phyloP scores from a whole-genome alignment of 2,329 filamentous ascomycete genomes.

The Ceratocystis papillata region DNA sequence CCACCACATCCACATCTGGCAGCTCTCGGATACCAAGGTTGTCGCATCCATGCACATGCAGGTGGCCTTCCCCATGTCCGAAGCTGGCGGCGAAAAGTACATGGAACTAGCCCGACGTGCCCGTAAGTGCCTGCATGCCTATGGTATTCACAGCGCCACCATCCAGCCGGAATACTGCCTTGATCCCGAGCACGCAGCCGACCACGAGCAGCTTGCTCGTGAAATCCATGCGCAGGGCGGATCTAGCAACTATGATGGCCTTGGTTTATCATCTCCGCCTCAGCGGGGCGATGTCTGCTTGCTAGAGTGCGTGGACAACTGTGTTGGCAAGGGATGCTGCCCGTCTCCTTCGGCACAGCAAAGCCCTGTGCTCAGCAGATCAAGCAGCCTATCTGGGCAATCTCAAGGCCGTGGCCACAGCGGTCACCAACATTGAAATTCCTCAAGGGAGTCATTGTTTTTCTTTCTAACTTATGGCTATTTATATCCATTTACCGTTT shows the following conservation, averaged over 20 bases:
- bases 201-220: constrained; percentile 33
- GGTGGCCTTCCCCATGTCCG: constrained; percentile 79
- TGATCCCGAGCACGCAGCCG: constrained; percentile 38
- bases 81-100: constrained; percentile 66
- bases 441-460: background rate
- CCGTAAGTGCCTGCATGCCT: constrained; percentile 80
- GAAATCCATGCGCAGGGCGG: constrained; percentile 33
- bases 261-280: constrained; percentile 30
- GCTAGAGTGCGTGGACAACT: constrained; percentile 43
- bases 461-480: background rate
- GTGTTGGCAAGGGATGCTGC: constrained; percentile 39
- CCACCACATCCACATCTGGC: constrained; percentile 96
- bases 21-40: constrained; percentile 87
- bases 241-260: constrained; percentile 27
- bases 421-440: constrained; percentile 16
- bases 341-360: constrained; percentile 24
- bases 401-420: constrained; percentile 21
- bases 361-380: constrained; percentile 21
- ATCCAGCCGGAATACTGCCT: constrained; percentile 86
- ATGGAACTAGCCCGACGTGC: constrained; percentile 81
- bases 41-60: constrained; percentile 91
- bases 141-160: constrained; percentile 92
- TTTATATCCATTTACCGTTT: constrained; percentile 2
- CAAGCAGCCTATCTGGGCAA: constrained; percentile 17
- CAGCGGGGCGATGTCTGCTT: constrained; percentile 35